Evolutionary conservation across 1,284 basidiomycete species (phyloP).

Genomic region (Malassezia dermatis): DNA sequence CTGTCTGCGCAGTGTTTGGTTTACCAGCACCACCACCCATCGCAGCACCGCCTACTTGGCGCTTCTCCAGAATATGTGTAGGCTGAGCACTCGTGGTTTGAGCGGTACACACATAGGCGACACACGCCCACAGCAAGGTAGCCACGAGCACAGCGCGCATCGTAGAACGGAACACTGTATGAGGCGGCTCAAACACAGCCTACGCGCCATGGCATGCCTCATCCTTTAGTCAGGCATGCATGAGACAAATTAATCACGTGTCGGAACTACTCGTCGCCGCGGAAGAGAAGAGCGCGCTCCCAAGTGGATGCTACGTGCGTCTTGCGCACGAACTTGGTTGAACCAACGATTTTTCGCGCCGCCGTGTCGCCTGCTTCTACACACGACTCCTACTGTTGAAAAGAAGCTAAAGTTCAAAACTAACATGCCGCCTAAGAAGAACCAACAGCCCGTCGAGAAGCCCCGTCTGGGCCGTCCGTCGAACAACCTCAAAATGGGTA

Average conservation of each 20-base stretch:
- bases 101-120: background rate
- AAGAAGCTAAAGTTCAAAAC: constrained; percentile 21
- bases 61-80: constrained; percentile 14
- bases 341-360: background rate
- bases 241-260: background rate
- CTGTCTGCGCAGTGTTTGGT: constrained; percentile 14
- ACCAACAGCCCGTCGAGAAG: constrained; percentile 32
- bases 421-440: constrained; percentile 44
- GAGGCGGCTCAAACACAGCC: background rate
- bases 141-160: background rate
- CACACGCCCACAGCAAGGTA: background rate
- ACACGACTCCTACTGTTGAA: constrained; percentile 9
- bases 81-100: background rate
- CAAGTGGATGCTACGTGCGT: constrained; percentile 12
- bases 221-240: constrained; percentile 5
- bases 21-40: constrained; percentile 30
- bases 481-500: constrained; percentile 48
- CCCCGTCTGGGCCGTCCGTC: constrained; percentile 40
- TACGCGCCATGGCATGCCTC: background rate
- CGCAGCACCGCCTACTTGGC: constrained; percentile 23
- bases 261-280: background rate
- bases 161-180: background rate
- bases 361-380: constrained; percentile 3
- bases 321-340: constrained; percentile 9
- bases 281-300: background rate